phyloP scores from a whole-genome alignment of 2,329 filamentous ascomycete species.

The Didymella lethalis region DNA sequence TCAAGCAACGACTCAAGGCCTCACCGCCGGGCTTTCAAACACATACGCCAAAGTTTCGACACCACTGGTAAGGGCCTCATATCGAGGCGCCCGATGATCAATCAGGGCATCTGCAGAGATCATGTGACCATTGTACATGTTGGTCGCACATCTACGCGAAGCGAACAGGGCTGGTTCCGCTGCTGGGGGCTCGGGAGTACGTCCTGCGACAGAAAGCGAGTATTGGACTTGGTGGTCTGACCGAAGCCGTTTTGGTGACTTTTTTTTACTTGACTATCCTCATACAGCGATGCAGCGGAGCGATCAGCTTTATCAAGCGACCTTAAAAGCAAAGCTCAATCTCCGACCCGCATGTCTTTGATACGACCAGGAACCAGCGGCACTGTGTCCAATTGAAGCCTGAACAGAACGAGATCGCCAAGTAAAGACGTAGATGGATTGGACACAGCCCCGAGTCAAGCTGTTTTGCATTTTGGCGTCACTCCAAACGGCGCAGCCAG shows the following conservation, averaged over 20 bases:
- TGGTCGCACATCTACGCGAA: not conserved
- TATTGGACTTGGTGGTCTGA: not conserved
- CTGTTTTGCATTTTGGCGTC: not conserved
- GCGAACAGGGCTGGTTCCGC: not conserved
- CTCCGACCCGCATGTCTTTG: not conserved
- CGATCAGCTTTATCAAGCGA: not conserved
- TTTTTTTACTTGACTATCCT: not conserved
- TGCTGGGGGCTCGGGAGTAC: no score
- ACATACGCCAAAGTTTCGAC: not conserved
- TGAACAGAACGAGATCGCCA: not conserved
- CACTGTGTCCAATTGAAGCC: not conserved
- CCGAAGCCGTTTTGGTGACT: not conserved
- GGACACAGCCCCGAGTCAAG: not conserved
- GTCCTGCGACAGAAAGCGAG: not conserved
- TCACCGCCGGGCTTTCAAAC: not conserved
- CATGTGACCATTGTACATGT: no score
- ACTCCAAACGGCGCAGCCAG: not conserved
- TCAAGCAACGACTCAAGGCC: not conserved
- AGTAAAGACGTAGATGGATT: not conserved
- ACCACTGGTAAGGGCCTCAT: not conserved
- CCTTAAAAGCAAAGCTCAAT: not conserved
- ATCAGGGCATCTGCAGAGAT: not conserved
- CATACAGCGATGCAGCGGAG: not conserved
- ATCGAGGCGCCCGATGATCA: not conserved
- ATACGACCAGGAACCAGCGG: not conserved